Evolutionary conservation across 2,329 filamentous ascomycete genomes (phyloP).

Genomic region (Exserohilum rostratum): DNA sequence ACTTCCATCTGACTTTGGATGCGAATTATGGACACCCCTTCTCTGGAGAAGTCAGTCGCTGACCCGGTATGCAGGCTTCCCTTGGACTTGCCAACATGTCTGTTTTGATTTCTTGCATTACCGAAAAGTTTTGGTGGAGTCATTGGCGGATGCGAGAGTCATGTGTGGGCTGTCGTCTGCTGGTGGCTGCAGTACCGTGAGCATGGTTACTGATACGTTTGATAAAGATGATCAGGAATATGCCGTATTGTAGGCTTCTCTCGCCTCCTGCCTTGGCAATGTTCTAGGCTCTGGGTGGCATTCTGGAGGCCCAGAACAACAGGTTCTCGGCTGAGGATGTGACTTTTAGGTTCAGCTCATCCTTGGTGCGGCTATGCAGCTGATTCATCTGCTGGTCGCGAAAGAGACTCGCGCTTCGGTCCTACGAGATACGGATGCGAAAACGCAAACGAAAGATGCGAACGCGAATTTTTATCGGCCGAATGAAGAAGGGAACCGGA

Average conservation of each 20-base stretch:
- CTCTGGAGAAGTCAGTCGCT: constrained; percentile 80
- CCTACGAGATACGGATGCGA: constrained; percentile 66
- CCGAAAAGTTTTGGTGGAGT: constrained; percentile 65
- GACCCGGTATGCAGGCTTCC: constrained; percentile 79
- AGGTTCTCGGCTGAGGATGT: constrained; percentile 73
- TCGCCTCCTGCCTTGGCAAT: constrained; percentile 67
- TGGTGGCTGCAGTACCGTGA: constrained; percentile 68
- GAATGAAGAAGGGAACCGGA: neutral
- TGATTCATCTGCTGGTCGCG: constrained; percentile 69
- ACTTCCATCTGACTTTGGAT: constrained; percentile 80
- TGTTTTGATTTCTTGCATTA: constrained; percentile 66
- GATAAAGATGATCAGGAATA: constrained; percentile 67
- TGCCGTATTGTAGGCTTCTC: constrained; percentile 64
- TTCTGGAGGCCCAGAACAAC: constrained; percentile 62
- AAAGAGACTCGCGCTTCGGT: constrained; percentile 77
- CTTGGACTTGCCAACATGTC: constrained; percentile 56
- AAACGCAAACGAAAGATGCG: neutral
- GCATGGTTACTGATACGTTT: constrained; percentile 68
- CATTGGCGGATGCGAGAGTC: constrained; percentile 63
- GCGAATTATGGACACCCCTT: constrained; percentile 79
- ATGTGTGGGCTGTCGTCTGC: constrained; percentile 55
- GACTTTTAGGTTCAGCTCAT: constrained; percentile 84
- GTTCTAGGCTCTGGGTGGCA: constrained; percentile 75
- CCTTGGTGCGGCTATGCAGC: constrained; percentile 71
- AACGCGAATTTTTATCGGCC: neutral